Evolutionary conservation across 768 basidiomycete species (phyloP), one percentile per base, ranked within the genome.

Genomic region (Pulveroboletus sp.): DNA sequence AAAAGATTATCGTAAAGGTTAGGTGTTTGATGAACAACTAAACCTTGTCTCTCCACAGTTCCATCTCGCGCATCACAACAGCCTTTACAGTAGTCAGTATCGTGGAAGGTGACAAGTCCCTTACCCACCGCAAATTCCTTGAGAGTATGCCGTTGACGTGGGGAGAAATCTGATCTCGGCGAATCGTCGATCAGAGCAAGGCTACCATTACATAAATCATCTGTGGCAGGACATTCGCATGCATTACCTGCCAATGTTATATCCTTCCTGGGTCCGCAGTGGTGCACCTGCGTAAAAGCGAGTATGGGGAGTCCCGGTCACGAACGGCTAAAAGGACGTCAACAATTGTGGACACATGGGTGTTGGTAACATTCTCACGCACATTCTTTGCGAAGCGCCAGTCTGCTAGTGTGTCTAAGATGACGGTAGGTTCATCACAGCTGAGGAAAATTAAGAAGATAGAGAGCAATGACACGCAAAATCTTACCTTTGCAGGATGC

Each of bases 271-370:
- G 2, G 94, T 96, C 40, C 91, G 78, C 39, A 97, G 62, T 5
- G 93, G 93, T 26, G 91, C 91, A 14, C 91, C 93, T 4, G 93
- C 94, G 63, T 93, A 95, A 66, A 97, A 97, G 17, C 91, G 78
- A 28, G 92, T 76, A 51, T 81, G 65, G 6, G 90, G 88, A 27
- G 72, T 58, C 5, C 81, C 84, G 2, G 67, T 72, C 35, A 91
- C 88, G 47, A 85, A 71, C 0, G 90, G 91, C 88, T 93, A 52
- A 8, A 51, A 17, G 24, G 43, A 27, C 43, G 37, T 49, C 9
- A 52, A 37, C 24, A 8, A 39, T 43, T 13, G 10, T 31, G 49
- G n/a, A 39, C 32, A 30, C 32, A 42, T 33, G 10, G 36, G 17
- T 26, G 32, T 18, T 17, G 18, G 14, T 1, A 42, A 30, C 11